Base-by-base conservation (phyloP, 805 yeast genomes). In the Candida krabiensis region DNA sequence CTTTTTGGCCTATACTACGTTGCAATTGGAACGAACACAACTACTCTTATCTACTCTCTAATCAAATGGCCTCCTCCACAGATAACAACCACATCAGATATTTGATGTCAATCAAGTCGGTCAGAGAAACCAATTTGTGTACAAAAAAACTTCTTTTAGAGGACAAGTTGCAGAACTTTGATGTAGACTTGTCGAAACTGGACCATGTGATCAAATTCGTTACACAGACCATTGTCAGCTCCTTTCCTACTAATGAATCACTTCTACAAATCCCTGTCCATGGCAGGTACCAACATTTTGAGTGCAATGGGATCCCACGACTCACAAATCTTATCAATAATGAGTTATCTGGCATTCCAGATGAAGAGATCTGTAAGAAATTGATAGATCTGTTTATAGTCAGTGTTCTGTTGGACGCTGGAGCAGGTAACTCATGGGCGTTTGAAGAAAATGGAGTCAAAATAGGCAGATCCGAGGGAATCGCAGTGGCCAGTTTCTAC, bases 201-300 rank as follows among this genome's bases (percentile, higher is more conserved):
- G 67, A 62, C 16, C 48, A 40, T 0, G 71, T 74, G 29, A 72
- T 75, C 18, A 69, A 65, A 4, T 78, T 62, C 50, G 73, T 79
- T 4, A 54, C 65, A 30, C 54, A 58, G 4, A 69, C 80, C 11
- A 70, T 77, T 36, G 55, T 56, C 13, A 58, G 69, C 9, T 73
- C 73, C 30, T 80, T 71, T 44, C 71, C 69, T 0, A 60, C 66
- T 3, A 60, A 70, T 9, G 63, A 55, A 23, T 44, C 58, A 18
- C 69, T 70, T 24, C 50, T 55, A 3, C 45, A 56, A 1, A 80
- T 80, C 37, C 85, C 86, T 4, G 78, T 82, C 7, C 86, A 80
- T 55, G 86, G 86, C 2, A 66, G 86, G 39, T 79, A 80, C 76
- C 83, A 78, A 49, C 86, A 80, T 55, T 68, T 80, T 51, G 77